phyloP scores from a whole-genome alignment of 352 stramenopile species.

The Globisporangium heterothallicum region DNA sequence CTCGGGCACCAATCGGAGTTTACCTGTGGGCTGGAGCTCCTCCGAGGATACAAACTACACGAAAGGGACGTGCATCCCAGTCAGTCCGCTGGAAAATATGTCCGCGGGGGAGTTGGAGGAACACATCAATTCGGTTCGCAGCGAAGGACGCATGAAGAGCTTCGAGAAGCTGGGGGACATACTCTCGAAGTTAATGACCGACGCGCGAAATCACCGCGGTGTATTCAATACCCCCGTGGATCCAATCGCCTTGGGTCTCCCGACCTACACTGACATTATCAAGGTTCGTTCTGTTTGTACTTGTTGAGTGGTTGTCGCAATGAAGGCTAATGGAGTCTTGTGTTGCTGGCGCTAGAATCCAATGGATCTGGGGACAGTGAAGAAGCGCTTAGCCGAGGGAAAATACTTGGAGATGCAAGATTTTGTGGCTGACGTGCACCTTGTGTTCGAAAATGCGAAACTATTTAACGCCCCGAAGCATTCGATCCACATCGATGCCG shows the following conservation, averaged over 20 bases:
- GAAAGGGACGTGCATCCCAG: conserved; percentile 13
- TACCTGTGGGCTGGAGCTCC: conserved; percentile 35
- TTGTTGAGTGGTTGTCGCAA: not conserved
- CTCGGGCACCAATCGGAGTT: conserved; percentile 45
- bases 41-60: conserved; percentile 5
- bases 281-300: conserved; percentile 18
- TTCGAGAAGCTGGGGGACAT: conserved; percentile 66
- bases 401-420: conserved; percentile 82
- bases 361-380: conserved; percentile 92
- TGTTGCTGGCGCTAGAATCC: conserved; percentile 32
- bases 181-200: conserved; percentile 65
- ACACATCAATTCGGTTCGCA: conserved; percentile 63
- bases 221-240: conserved; percentile 79
- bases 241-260: conserved; percentile 55
- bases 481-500: conserved; percentile 72
- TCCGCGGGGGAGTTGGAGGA: conserved; percentile 43
- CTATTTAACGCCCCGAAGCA: conserved; percentile 75
- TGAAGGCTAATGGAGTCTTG: not conserved
- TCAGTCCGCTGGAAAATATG: conserved; percentile 62
- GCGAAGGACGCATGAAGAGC: conserved; percentile 51
- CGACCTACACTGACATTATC: conserved; percentile 66
- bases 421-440: conserved; percentile 70
- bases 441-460: conserved; percentile 90
- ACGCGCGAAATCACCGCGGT: conserved; percentile 63
- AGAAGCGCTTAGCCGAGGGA: conserved; percentile 68